Evolutionary conservation across 129 eudicot genomes (phyloP), one percentile per base, ranked within the genome.

Genomic region (Chrysanthemum lavandulifolium): DNA sequence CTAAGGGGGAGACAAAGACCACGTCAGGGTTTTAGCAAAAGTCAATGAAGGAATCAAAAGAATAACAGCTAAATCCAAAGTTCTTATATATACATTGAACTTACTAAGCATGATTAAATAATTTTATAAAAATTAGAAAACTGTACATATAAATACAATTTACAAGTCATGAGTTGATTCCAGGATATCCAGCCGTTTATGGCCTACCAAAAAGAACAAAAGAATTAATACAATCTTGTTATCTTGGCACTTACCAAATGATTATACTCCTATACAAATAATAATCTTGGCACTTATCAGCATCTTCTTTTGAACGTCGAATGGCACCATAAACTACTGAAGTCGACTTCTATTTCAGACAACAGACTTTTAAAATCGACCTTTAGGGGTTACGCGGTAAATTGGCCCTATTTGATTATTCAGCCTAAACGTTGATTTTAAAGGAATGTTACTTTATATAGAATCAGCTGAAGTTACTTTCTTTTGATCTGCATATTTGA

Each of bases 181-280:
- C 74, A 13, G 8, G 49, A 3, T 36, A 43, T 59, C 13, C 25
- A 23, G 14, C 72, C 56, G 63, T 10, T 23, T 52, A 62, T 50
- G 63, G 63, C 63, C 63, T 73, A 64, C 69, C 52, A 40, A 63
- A 56, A 67, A 68, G 7, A 49, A 76, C 51, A 76, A 67, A 18
- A 50, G 0, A n/a, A 9, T 40, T 59, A 33, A 58, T 57, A 13
- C 23, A 67, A 67, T 47, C 61, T 67, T 76, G 68, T 12, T 56
- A 48, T 58, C 68, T 66, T 76, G 33, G 15, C 19, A 19, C 68
- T 52, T 56, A 47, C 53, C 53, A 23, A 68, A 58, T 68, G 12
- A 58, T 67, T 27, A 10, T 29, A 68, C 50, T 63, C 49, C 67
- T 56, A 64, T 56, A 23, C 25, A 23, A 23, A 23, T 23, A 23